Evolutionary conservation across 176 grass and related monocot species (phyloP).

Genomic region (Cenchrus purpureus): DNA sequence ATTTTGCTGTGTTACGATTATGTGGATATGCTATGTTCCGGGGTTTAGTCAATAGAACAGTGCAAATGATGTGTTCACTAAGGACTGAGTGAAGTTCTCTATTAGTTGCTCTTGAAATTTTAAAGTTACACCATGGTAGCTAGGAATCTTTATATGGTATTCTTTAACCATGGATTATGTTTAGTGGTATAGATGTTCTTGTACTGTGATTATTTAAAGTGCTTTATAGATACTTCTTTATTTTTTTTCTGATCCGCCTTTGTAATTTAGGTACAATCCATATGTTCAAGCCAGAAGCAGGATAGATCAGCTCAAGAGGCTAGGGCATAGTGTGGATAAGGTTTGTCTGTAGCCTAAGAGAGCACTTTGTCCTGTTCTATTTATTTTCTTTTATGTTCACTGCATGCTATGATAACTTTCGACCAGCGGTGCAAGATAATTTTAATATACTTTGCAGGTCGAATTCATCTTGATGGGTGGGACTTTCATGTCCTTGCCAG

Average conservation of each 20-base stretch:
- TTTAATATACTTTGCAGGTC: slow-evolving; percentile 55
- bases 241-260: neutral
- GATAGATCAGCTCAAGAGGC: slow-evolving; percentile 98
- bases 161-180: neutral
- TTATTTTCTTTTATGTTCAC: neutral
- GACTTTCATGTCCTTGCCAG: slow-evolving; percentile 93
- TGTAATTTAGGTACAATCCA: slow-evolving; percentile 81
- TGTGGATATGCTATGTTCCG: neutral
- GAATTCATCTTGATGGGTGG: slow-evolving; percentile 99
- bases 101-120: neutral
- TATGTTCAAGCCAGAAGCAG: slow-evolving; percentile 98
- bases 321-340: slow-evolving; percentile 98
- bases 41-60: neutral
- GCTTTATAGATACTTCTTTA: neutral
- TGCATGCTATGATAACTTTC: neutral
- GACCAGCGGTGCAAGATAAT: neutral
- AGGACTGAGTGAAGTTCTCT: neutral
- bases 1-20: neutral
- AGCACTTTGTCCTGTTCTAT: slow-evolving; percentile 13
- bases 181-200: neutral
- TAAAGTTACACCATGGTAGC: neutral
- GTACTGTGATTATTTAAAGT: slow-evolving; percentile 28
- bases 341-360: slow-evolving; percentile 44
- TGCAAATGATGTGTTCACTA: slow-evolving; percentile 4
- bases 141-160: neutral